Base-by-base conservation (phyloP, 148 eudicot genomes). In the Dianthus caryophyllus region DNA sequence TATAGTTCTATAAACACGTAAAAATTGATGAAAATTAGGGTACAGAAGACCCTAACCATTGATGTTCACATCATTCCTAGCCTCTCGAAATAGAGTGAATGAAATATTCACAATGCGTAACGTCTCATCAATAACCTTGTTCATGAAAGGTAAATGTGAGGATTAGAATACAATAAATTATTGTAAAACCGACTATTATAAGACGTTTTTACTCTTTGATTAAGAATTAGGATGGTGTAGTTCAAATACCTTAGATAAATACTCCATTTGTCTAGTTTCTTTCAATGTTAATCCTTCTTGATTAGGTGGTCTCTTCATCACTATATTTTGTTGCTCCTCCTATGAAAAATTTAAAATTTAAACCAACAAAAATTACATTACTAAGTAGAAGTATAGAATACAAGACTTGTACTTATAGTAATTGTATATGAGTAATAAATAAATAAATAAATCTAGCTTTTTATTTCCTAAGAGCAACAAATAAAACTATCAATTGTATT, bases 251-350 rank as follows among this genome's bases (percentile, higher is more conserved):
- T 82, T 82, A 11, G 78, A 72, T 14, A 84, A 66, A 48, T 83
- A 83, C 30, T 79, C 73, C 86, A 83, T 83, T 49, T 79, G 73
- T 60, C 65, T 77, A 24, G 73, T 75, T 29, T 83, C 86, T 63
- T 75, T 66, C 14, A 77, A 71, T 53, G 70, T 74, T 50, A 83
- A 65, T 30, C 82, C 79, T 56, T 43, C 73, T 31, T 81, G 80
- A 67, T 67, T 57, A n/a, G 77, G 57, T 18, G 71, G 67, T 50
- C 82, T 70, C 8, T 64, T 76, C 60, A 57, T 81, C 51, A 76
- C 70, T 12, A 84, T 78, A 24, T 76, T 46, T 53, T 78, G 78
- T 79, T 81, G 84, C 66, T 84, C 87, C 62, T 78, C 84, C 87
- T 83, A 60, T 6, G 44, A 41, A 41, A 9, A 41, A 41, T 41